phyloP scores from a whole-genome alignment of 176 grass and related monocot species.

The Eleusine coracana region DNA sequence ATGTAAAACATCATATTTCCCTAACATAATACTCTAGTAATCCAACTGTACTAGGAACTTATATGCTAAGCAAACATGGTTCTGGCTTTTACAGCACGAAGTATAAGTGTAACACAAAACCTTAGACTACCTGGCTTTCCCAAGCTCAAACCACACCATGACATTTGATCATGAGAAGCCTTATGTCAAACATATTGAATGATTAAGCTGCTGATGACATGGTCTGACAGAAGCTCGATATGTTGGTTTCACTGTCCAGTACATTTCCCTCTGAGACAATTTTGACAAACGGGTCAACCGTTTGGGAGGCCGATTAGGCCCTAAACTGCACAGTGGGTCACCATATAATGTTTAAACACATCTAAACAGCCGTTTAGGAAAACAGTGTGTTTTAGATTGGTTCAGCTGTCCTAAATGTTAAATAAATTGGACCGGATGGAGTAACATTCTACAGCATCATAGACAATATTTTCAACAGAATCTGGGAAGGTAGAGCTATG shows the following conservation, averaged over 20 bases:
- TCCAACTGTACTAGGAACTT: not conserved
- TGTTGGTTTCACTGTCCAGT: not conserved
- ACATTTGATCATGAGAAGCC: not conserved
- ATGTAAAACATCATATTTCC: not conserved
- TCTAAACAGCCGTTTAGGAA: too few relatives aligned
- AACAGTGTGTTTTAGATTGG: not conserved
- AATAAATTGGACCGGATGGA: not conserved
- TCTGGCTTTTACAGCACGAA: conserved; percentile 27
- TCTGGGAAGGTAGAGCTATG: not conserved
- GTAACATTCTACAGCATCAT: not conserved
- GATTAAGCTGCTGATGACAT: not conserved
- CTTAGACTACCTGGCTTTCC: not conserved
- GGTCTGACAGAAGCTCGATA: not conserved
- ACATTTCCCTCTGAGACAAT: not conserved
- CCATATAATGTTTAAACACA: too few relatives aligned
- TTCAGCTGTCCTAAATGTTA: not conserved
- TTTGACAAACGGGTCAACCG: too few relatives aligned
- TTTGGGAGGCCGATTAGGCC: too few relatives aligned
- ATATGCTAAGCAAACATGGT: not conserved
- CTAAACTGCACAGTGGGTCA: too few relatives aligned
- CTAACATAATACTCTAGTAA: not conserved
- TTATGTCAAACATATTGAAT: not conserved
- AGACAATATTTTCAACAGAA: not conserved
- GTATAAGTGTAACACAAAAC: not conserved
- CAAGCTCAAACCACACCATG: not conserved